Evolutionary conservation across 192 early-diverging fungal species (phyloP).

Genomic region (Lunasporangiospora selenospora): DNA sequence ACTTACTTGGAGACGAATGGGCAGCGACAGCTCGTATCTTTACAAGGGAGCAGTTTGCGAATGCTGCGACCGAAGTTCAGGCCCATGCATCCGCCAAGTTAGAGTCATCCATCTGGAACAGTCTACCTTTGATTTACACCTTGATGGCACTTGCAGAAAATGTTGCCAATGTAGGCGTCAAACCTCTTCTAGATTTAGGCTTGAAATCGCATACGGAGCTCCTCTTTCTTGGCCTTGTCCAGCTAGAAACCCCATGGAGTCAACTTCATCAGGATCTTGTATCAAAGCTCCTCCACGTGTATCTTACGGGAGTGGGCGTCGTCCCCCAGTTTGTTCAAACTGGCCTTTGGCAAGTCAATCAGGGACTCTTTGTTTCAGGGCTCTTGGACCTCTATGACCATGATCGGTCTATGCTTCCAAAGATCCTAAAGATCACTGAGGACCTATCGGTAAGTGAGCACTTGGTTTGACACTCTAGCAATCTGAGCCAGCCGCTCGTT

Average conservation of each 20-base stretch:
- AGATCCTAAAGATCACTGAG: constrained; percentile 78
- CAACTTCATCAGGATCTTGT: constrained; percentile 70
- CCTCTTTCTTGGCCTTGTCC: constrained; percentile 73
- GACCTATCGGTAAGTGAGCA: constrained; percentile 77
- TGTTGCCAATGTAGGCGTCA: constrained; percentile 64
- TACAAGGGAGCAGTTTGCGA: constrained; percentile 59
- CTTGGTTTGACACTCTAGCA: no score
- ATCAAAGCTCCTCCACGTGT: constrained; percentile 63
- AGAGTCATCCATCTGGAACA: constrained; percentile 67
- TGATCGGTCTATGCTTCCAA: constrained; percentile 63
- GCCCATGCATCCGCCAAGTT: constrained; percentile 55
- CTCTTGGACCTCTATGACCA: constrained; percentile 76
- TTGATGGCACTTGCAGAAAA: constrained; percentile 63
- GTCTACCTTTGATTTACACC: constrained; percentile 74
- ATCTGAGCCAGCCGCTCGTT: no score
- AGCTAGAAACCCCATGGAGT: constrained; percentile 58
- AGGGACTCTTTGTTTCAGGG: constrained; percentile 62
- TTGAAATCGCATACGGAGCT: constrained; percentile 75
- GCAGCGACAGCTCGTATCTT: constrained; percentile 60
- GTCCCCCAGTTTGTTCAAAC: constrained; percentile 71
- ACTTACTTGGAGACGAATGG: constrained; percentile 64
- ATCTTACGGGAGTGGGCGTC: constrained; percentile 67
- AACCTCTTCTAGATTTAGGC: constrained; percentile 66
- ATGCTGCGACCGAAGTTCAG: constrained; percentile 50
- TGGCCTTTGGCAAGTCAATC: constrained; percentile 72